A percentile compares a stretch with the other conserved stretches of the same genome.
Evolutionary conservation across 2,329 filamentous ascomycete species (phyloP).

Genomic region (Emergomyces orientalis): DNA sequence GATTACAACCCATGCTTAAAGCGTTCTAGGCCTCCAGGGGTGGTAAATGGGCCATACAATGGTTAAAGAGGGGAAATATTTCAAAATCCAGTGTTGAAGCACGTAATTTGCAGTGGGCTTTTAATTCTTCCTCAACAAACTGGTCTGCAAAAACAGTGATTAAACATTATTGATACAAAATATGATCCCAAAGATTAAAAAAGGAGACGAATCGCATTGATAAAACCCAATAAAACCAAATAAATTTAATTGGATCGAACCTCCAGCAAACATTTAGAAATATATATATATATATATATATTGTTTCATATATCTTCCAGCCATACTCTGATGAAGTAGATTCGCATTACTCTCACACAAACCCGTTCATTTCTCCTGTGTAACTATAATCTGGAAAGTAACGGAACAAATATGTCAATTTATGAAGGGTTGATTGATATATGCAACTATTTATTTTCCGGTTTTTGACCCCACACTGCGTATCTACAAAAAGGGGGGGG

Average conservation of each 20-base stretch:
- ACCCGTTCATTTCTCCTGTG: background rate
- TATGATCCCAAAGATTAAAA: too few relatives aligned
- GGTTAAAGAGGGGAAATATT: too few relatives aligned
- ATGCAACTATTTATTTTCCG: background rate
- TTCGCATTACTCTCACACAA: background rate
- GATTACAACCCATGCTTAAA: too few relatives aligned
- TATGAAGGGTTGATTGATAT: background rate
- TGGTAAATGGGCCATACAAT: too few relatives aligned
- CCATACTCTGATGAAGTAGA: background rate
- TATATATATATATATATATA: background rate
- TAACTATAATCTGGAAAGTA: background rate
- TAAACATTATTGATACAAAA: background rate
- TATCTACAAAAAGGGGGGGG: constrained; percentile 4
- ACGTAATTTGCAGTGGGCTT: too few relatives aligned
- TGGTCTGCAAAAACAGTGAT: background rate
- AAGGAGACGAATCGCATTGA: background rate
- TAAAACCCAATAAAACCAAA: background rate
- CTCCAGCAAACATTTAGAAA: background rate
- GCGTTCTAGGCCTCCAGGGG: too few relatives aligned
- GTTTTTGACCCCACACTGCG: constrained; percentile 13
- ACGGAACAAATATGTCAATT: background rate
- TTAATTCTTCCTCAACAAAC: too few relatives aligned
- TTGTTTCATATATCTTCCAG: background rate
- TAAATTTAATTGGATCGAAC: background rate
- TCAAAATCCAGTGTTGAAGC: too few relatives aligned